phyloP scores from a whole-genome alignment of 306 rosid species.

The Pueraria montana region DNA sequence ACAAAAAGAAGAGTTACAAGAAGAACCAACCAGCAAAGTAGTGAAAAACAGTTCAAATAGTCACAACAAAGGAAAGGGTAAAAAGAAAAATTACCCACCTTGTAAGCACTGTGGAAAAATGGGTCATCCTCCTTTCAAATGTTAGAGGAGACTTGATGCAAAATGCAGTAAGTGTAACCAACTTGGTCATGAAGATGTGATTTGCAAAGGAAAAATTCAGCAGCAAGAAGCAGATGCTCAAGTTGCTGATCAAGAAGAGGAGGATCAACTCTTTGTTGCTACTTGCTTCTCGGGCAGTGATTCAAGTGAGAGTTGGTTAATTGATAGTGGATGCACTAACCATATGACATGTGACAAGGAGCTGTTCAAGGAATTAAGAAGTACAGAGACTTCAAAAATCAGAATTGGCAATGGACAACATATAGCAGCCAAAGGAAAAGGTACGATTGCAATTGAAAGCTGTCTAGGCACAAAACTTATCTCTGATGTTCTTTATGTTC shows the following conservation, averaged over 20 bases:
- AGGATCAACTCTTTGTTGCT: neutral
- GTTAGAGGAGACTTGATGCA: neutral
- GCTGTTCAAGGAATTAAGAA: neutral
- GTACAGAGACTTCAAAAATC: neutral
- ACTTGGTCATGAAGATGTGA: neutral
- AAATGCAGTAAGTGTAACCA: neutral
- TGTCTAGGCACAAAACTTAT: too few species aligned
- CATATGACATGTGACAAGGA: neutral
- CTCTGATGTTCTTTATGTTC: too few species aligned
- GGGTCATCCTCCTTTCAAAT: neutral
- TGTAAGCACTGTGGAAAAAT: neutral
- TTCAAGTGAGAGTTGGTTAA: neutral
- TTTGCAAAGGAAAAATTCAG: neutral
- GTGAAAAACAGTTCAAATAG: too few species aligned
- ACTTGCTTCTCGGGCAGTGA: neutral
- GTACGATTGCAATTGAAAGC: too few species aligned
- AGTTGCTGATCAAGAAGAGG: neutral
- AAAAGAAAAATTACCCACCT: too few species aligned
- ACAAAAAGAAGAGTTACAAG: too few species aligned
- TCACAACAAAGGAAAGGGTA: too few species aligned
- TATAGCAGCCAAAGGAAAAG: too few species aligned
- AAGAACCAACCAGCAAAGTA: too few species aligned
- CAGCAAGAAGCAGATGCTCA: neutral
- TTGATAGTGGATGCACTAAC: neutral
- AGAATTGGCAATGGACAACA: neutral